These are phyloP conservation scores for Adiantum capillusveneris DNA, from an alignment of 75 land plant genomes.

Conservation along the genomic window DNA sequence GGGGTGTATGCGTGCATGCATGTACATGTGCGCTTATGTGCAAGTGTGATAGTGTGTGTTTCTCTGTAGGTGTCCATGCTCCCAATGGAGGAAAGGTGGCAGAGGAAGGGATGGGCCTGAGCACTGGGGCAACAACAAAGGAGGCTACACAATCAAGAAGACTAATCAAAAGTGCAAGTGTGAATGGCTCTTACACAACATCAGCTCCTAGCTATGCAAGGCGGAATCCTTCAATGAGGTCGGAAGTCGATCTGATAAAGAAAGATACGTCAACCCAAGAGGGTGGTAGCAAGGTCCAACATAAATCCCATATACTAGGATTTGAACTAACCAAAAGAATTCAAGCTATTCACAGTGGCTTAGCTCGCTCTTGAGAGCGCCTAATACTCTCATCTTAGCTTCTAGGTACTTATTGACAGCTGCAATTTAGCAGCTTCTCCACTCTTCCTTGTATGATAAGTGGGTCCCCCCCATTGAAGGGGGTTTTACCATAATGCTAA, in stretches of 20 bases:
- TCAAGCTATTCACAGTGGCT: background rate
- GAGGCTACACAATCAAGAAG: background rate
- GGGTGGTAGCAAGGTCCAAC: background rate
- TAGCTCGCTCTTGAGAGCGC: conserved; percentile 1
- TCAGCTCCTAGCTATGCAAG: conserved; percentile 4
- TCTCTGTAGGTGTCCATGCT: background rate
- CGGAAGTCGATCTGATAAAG: background rate
- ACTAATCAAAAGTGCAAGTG: conserved; percentile 8
- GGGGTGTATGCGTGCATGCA: background rate
- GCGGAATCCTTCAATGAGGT: conserved; percentile 5
- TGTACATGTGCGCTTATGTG: background rate
- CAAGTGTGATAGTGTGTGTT: background rate
- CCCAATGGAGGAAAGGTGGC: background rate
- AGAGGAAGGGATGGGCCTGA: background rate
- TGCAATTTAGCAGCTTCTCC: no score
- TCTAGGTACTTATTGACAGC: no score
- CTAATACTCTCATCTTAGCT: no score
- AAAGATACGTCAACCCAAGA: background rate
- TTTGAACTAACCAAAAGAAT: conserved; percentile 6
- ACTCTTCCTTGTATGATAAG: no score
- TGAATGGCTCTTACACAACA: background rate
- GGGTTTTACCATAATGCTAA: no score
- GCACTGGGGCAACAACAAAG: background rate
- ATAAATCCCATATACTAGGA: conserved; percentile 1
- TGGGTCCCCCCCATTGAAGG: no score